Conservation (phyloP, 2,329 filamentous ascomycete genomes). For the Davidsoniella virescens region DNA sequence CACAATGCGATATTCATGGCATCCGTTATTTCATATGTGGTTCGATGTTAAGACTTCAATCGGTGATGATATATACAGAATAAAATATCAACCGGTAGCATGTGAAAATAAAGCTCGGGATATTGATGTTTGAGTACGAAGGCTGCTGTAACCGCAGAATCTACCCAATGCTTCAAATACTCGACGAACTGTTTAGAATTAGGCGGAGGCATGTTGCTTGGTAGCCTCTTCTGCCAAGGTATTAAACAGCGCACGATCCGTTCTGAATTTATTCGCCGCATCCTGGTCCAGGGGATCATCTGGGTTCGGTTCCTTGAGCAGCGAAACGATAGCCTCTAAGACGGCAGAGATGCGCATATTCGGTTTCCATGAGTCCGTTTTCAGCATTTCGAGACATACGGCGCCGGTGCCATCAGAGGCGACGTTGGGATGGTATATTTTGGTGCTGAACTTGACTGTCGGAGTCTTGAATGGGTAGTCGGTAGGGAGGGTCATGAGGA, state of each 20-base stretch:
- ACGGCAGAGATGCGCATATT: constrained; percentile 60
- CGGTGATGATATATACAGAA: too few relatives aligned
- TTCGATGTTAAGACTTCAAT: too few relatives aligned
- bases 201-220: constrained; percentile 11
- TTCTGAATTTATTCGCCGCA: constrained; percentile 72
- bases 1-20: too few relatives aligned
- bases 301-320: constrained; percentile 67
- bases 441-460: constrained; percentile 99
- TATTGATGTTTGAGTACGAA: too few relatives aligned
- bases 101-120: too few relatives aligned
- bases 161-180: neutral
- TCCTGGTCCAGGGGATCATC: constrained; percentile 78
- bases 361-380: constrained; percentile 84
- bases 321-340: constrained; percentile 56
- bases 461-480: constrained; percentile 99
- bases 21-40: too few relatives aligned
- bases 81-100: too few relatives aligned
- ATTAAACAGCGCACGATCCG: constrained; percentile 51
- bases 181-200: neutral
- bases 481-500: constrained; percentile 96
- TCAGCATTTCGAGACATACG: constrained; percentile 95
- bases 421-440: constrained; percentile 99
- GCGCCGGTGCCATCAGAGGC: constrained; percentile 92
- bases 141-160: neutral
- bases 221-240: constrained; percentile 20